A percentile compares a stretch with the other conserved stretches of the same genome.
Conservation (phyloP, 371 early-diverging fungal genomes). For the Basidiobolus meristosporus region DNA sequence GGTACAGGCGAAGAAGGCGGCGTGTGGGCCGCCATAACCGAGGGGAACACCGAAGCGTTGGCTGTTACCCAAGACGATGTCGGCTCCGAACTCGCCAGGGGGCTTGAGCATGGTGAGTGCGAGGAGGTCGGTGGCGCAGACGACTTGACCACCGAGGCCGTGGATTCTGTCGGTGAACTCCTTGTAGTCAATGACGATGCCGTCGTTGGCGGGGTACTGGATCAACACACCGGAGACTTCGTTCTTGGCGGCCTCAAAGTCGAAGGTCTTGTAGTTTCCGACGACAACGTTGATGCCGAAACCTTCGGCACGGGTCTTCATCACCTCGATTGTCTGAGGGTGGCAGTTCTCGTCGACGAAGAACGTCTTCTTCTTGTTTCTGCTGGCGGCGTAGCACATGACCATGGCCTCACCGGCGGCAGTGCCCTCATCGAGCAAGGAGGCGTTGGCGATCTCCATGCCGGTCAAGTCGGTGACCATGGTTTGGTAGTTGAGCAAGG, state of each 20-base stretch:
- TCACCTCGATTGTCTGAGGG: conserved; percentile 87
- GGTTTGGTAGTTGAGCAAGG: conserved; percentile 90
- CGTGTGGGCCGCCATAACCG: conserved; percentile 97
- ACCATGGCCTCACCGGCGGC: conserved; percentile 96
- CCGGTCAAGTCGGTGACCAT: conserved; percentile 88
- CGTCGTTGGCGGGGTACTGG: conserved; percentile 84
- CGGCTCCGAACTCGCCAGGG: conserved; percentile 89
- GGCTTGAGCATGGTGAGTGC: conserved; percentile 76
- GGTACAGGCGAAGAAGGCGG: conserved; percentile 91
- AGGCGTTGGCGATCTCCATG: conserved; percentile 85
- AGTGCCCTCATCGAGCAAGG: conserved; percentile 91
- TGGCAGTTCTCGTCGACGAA: conserved; percentile 83
- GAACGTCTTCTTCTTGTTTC: conserved; percentile 60
- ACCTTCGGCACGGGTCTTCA: conserved; percentile 83
- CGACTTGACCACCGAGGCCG: conserved; percentile 63
- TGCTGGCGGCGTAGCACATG: conserved; percentile 56
- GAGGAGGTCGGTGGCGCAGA: conserved; percentile 83
- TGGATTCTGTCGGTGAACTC: conserved; percentile 58
- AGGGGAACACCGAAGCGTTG: conserved; percentile 96
- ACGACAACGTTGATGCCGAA: conserved; percentile 80
- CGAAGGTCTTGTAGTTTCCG: conserved; percentile 52
- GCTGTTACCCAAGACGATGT: conserved; percentile 89
- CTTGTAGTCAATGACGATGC: conserved; percentile 63
- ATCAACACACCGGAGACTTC: conserved; percentile 26
- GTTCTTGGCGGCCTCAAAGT: conserved; percentile 51